These are phyloP conservation scores for Aspergillus eucalypticola DNA, from an alignment of 2,329 filamentous ascomycete genomes.

Conservation along the genomic window DNA sequence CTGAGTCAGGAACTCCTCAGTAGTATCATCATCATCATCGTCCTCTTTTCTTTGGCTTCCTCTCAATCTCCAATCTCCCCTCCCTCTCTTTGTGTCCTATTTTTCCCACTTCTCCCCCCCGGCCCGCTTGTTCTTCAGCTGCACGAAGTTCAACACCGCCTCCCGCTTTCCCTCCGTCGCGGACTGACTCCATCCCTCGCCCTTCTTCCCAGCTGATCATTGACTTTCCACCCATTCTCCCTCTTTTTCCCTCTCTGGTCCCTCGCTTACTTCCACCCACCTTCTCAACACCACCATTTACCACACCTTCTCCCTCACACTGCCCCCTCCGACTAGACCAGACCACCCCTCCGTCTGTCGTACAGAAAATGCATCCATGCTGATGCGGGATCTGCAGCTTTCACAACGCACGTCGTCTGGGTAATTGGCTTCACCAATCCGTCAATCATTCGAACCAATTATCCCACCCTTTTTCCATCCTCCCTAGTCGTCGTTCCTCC, in stretches of 20 bases:
- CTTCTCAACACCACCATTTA: constrained; percentile 7
- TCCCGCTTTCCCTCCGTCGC: constrained; percentile 3
- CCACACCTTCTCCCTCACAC: constrained; percentile 8
- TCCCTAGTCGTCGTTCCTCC: not conserved
- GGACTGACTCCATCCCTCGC: constrained; percentile 6
- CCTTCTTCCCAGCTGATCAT: constrained; percentile 8
- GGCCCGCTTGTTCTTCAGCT: constrained; percentile 2
- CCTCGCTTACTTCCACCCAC: constrained; percentile 15
- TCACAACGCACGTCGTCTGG: constrained; percentile 13
- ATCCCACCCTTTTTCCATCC: constrained; percentile 1
- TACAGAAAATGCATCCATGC: constrained; percentile 15
- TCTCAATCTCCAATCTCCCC: constrained; percentile 2
- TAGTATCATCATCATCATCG: not conserved
- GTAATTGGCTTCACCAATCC: constrained; percentile 9
- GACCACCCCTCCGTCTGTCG: constrained; percentile 10
- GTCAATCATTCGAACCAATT: constrained; percentile 14
- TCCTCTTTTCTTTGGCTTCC: not conserved
- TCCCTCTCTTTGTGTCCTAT: not conserved
- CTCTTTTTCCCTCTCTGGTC: constrained; percentile 8
- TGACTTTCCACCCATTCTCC: constrained; percentile 10
- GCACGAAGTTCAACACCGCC: constrained; percentile 11
- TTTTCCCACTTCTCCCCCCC: not conserved
- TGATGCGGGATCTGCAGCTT: constrained; percentile 19
- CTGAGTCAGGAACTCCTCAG: not conserved
- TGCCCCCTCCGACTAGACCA: constrained; percentile 12